phyloP scores from a whole-genome alignment of 768 basidiomycete genomes.

The Termitomyces heimii region DNA sequence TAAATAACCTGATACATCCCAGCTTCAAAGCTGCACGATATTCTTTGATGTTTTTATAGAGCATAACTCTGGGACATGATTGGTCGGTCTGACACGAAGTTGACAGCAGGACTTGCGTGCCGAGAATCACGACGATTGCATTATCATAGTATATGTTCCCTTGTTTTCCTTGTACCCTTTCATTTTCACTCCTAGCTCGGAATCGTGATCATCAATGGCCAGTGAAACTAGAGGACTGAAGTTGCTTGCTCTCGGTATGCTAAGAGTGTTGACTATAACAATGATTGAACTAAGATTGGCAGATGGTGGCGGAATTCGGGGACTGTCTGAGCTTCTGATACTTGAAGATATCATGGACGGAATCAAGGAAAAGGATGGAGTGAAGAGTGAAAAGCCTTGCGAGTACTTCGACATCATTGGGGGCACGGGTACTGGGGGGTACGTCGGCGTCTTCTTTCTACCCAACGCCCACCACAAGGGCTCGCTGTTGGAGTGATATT shows the following conservation, averaged over 20 bases:
- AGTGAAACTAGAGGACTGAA: not conserved
- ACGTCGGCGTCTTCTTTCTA: not conserved
- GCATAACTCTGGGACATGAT: too few species aligned
- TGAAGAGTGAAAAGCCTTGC: constrained; percentile 10
- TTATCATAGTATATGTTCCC: too few species aligned
- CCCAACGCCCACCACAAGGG: not conserved
- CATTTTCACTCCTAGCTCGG: not conserved
- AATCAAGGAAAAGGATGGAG: not conserved
- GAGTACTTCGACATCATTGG: constrained; percentile 22
- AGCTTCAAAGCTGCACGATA: too few species aligned
- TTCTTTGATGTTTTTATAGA: too few species aligned
- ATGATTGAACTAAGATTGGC: not conserved
- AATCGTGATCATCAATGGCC: not conserved
- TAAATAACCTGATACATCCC: too few species aligned
- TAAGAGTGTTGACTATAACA: not conserved
- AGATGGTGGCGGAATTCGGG: constrained; percentile 7
- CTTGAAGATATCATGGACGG: constrained; percentile 4
- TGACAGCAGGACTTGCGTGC: too few species aligned
- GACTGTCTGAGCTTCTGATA: constrained; percentile 1
- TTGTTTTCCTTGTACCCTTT: too few species aligned
- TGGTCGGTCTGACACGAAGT: too few species aligned
- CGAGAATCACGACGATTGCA: too few species aligned
- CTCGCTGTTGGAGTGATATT: not conserved
- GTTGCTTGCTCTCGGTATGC: not conserved
- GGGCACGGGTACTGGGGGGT: constrained; percentile 21